These are phyloP conservation scores for Populus alba DNA, from an alignment of 345 rosid species.

Conservation along the genomic window DNA sequence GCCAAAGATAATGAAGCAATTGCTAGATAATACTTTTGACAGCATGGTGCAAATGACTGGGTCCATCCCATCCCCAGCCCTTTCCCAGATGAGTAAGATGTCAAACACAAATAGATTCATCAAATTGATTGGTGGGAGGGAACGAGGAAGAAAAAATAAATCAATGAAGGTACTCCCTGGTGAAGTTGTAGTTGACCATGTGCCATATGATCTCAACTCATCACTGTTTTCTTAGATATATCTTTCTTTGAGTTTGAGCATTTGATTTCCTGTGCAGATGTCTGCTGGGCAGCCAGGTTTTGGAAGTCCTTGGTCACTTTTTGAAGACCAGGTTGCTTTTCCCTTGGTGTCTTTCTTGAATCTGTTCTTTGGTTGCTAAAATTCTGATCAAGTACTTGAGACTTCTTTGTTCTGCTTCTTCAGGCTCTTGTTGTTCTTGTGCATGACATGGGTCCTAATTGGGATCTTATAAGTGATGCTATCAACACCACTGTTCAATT, in stretches of 20 bases:
- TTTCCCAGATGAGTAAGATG: slow-evolving; percentile 96
- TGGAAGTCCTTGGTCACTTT: slow-evolving; percentile 87
- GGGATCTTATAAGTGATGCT: slow-evolving; percentile 99
- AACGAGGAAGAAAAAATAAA: slow-evolving; percentile 75
- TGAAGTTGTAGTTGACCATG: not conserved
- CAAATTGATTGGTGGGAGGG: slow-evolving; percentile 70
- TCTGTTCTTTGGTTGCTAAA: slow-evolving; percentile 14
- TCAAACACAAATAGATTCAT: slow-evolving; percentile 72
- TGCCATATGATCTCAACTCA: not conserved
- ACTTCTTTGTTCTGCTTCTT: slow-evolving; percentile 10
- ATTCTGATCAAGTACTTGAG: slow-evolving; percentile 23
- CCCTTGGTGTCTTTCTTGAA: slow-evolving; percentile 12
- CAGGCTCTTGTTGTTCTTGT: slow-evolving; percentile 99
- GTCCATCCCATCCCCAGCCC: slow-evolving; percentile 73
- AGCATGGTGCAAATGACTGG: slow-evolving; percentile 52
- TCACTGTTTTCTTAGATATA: not conserved
- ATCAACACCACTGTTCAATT: slow-evolving; percentile 84
- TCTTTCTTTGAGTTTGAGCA: slow-evolving; percentile 21
- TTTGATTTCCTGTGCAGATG: slow-evolving; percentile 47
- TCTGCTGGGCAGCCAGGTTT: slow-evolving; percentile 71
- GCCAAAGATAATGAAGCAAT: slow-evolving; percentile 68
- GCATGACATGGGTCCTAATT: slow-evolving; percentile 99
- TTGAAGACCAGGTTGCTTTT: slow-evolving; percentile 89
- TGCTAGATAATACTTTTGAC: slow-evolving; percentile 60
- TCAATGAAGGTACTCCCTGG: slow-evolving; percentile 58